Evolutionary conservation across 352 stramenopile genomes (phyloP), one percentile per base, ranked within the genome.

Genomic region (Pythium plurisporium): DNA sequence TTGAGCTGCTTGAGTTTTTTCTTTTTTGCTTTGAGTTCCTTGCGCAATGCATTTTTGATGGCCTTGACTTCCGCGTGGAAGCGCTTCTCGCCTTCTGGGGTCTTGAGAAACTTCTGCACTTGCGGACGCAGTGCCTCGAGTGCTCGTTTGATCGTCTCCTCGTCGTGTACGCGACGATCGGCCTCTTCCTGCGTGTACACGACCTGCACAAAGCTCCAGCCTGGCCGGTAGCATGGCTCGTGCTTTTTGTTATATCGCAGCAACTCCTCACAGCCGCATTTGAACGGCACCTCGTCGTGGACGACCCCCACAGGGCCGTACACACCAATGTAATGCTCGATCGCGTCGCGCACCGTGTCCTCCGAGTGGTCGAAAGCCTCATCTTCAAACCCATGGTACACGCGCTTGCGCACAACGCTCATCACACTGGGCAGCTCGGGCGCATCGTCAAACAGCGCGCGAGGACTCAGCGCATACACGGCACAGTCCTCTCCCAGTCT

Each of bases 231-330:
- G 38, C 79, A 91, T 19, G 79, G 77, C 26, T 76, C 76, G 53
- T 91, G 82, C 65, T 78, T 74, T 62, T 88, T 91, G 42, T 82
- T 67, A 45, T 74, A 81, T 11, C 70, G 75, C 29, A 90, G 54
- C 25, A 90, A 51, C 3, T 84, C 74, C 27, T 89, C 78, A 53
- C 82, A 92, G 10, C 70, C 77, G 40, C 82, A 92, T 19, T 80
- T 76, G 69, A 92, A 84, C n/a, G 79, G 82, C 5, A 90, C 73
- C 19, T 73, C 67, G 17, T 77, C 67, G 38, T 89, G 79, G 12
- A 33, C 62, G 5, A 89, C 45, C 1, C 82, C 82, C n/a, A 90
- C 59, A 0, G 77, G 79, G 0, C 82, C 79, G 20, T 83, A 92
- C 3, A 73, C 56, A 12, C 82, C 79, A 11, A 89, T 47, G 45